These are phyloP conservation scores for Botryotinia globosa DNA, from an alignment of 2,329 filamentous ascomycete species.

Conservation along the genomic window DNA sequence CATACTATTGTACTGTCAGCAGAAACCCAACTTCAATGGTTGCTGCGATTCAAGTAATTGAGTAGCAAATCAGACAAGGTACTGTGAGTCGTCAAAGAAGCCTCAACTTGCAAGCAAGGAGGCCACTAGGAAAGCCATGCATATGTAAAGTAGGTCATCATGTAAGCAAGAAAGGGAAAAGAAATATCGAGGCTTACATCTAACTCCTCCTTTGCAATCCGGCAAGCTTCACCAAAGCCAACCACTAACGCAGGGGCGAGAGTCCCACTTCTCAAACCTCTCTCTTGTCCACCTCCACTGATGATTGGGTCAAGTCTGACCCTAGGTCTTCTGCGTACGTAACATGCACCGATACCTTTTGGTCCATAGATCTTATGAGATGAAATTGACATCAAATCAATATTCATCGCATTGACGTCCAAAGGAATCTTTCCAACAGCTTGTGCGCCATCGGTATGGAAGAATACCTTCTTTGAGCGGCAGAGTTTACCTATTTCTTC, in stretches of 20 bases:
- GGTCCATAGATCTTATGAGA: slow-evolving; percentile 98
- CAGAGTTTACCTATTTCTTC: slow-evolving; percentile 92
- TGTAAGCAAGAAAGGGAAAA: slow-evolving; percentile 35
- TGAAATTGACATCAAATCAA: slow-evolving; percentile 98
- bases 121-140: slow-evolving; percentile 85
- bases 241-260: slow-evolving; percentile 84
- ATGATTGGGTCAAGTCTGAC: slow-evolving; percentile 96
- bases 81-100: slow-evolving; percentile 39
- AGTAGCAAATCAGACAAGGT: slow-evolving; percentile 34
- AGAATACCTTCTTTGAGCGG: slow-evolving; percentile 89
- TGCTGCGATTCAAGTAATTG: slow-evolving; percentile 30
- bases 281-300: slow-evolving; percentile 91
- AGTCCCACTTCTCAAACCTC: slow-evolving; percentile 91
- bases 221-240: slow-evolving; percentile 93
- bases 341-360: slow-evolving; percentile 95
- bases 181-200: slow-evolving; percentile 58
- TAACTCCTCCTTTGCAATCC: slow-evolving; percentile 87
- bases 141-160: slow-evolving; percentile 86
- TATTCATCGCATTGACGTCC: slow-evolving; percentile 96
- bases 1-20: slow-evolving; percentile 63
- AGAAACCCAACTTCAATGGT: slow-evolving; percentile 30
- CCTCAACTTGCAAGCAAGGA: slow-evolving; percentile 41
- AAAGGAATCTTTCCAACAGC: slow-evolving; percentile 98
- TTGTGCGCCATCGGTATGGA: slow-evolving; percentile 95
- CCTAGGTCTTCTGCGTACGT: slow-evolving; percentile 84